Percentiles rank a stretch among this genome's conserved stretches.
Conservation (phyloP, 306 rosid genomes). For the Glycyrrhiza uralensis region DNA sequence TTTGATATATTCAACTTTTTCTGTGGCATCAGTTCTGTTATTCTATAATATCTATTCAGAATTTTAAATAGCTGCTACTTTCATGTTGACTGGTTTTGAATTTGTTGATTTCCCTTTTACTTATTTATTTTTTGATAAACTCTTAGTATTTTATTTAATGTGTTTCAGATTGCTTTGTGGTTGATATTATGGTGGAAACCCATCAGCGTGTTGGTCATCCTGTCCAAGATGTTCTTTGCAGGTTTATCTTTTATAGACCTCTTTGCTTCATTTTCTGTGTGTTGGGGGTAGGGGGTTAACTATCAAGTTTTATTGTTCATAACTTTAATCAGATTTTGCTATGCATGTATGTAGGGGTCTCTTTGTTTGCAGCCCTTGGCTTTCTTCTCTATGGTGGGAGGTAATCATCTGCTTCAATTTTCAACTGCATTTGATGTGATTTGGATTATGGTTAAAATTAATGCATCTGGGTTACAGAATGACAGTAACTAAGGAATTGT, state of each 20-base stretch:
- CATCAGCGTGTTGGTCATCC: conserved; percentile 39
- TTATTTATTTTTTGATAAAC: neutral
- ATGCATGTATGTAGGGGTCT: conserved; percentile 57
- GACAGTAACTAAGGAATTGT: conserved; percentile 1
- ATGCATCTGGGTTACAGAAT: conserved; percentile 15
- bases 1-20: neutral
- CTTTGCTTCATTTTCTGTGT: neutral
- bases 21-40: neutral
- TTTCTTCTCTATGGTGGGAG: conserved; percentile 99
- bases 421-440: conserved; percentile 11
- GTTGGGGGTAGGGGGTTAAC: neutral
- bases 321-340: conserved; percentile 9
- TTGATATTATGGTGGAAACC: conserved; percentile 93
- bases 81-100: conserved; percentile 22
- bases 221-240: conserved; percentile 95
- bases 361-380: conserved; percentile 95
- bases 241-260: conserved; percentile 35
- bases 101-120: conserved; percentile 16
- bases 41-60: neutral
- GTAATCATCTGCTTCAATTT: conserved; percentile 41
- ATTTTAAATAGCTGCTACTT: conserved; percentile 20
- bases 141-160: neutral
- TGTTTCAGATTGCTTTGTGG: conserved; percentile 80
- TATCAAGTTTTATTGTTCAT: conserved; percentile 11
- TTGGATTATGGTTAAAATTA: conserved; percentile 4